Base-by-base conservation (phyloP, 108 stramenopile species). In the Bacterosira constricta region DNA sequence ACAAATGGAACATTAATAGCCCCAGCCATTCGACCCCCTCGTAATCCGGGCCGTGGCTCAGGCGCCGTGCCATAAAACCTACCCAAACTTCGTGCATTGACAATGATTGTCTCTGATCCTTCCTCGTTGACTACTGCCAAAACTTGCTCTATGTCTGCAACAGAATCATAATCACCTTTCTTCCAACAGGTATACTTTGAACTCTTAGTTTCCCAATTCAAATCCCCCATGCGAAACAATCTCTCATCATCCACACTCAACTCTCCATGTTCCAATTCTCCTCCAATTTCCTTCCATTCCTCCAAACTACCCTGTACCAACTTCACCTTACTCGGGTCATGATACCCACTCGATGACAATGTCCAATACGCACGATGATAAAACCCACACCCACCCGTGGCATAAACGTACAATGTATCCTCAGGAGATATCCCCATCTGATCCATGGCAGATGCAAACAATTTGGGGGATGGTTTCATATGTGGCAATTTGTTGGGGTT, bases 291-390 rank as follows among this genome's bases (percentile, higher is more conserved):
- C n/a, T 76, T 69, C 89, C 89, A 90, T 50, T 90, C 85, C 18
- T 86, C 71, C 36, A 88, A 75, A 34, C 66, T 75, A 21, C 88
- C 90, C 62, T 91, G 86, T 12, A 91, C 44, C 37, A 91, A 67
- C 17, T 71, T 67, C 4, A 91, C 75, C 42, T 57, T 63, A 7
- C 31, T 6, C 2, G 79, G 56, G 34, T 69, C 63, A 39, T 80
- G 84, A 36, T 56, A 56, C 41, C 83, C 80, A 42, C 73, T 74
- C 12, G 67, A 59, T 54, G 73, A 64, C 10, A 91, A 73, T 9
- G 80, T 74, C 67, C 86, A 91, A 81, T 86, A 91, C 1, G 85
- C 67, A 18, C 90, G 83, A 39, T 88, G 90, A 26, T 76, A 55
- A 63, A 88, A 91, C 4, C 53, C 54, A 56, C 81, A 79, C 18